phyloP scores from a whole-genome alignment of 768 basidiomycete genomes.

The Pleurotus tuoliensis region DNA sequence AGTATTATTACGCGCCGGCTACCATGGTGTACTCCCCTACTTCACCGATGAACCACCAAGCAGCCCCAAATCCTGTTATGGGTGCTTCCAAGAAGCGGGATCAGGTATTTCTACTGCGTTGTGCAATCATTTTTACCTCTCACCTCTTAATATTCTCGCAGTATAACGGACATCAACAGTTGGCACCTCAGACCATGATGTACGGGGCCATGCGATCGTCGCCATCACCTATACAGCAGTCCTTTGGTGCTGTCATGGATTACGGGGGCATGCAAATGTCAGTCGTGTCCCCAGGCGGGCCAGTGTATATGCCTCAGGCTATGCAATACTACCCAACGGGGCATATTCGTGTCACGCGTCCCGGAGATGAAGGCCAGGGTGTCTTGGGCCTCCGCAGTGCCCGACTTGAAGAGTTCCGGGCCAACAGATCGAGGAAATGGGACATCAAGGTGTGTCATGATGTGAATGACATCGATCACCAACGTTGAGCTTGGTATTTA shows the following conservation, averaged over 20 bases:
- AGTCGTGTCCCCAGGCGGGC: slow-evolving; percentile 38
- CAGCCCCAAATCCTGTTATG: slow-evolving; percentile 39
- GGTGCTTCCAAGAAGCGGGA: slow-evolving; percentile 55
- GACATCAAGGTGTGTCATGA: slow-evolving; percentile 58
- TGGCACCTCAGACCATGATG: slow-evolving; percentile 36
- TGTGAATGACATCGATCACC: not conserved
- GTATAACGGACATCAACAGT: slow-evolving; percentile 46
- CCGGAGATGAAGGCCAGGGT: slow-evolving; percentile 34
- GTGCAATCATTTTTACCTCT: slow-evolving; percentile 7
- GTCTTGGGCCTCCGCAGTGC: slow-evolving; percentile 55
- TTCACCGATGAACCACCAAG: slow-evolving; percentile 42
- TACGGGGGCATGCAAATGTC: slow-evolving; percentile 41
- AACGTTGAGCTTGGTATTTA: slow-evolving; percentile 1
- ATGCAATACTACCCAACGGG: slow-evolving; percentile 31
- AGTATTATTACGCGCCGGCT: slow-evolving; percentile 54
- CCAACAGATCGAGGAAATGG: slow-evolving; percentile 78
- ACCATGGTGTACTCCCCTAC: slow-evolving; percentile 56
- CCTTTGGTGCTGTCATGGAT: slow-evolving; percentile 42
- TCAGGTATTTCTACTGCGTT: slow-evolving; percentile 37
- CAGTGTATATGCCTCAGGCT: slow-evolving; percentile 37
- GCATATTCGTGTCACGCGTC: slow-evolving; percentile 39
- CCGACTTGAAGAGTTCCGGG: slow-evolving; percentile 80
- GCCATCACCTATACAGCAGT: slow-evolving; percentile 38
- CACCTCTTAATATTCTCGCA: slow-evolving; percentile 12
- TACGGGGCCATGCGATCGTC: slow-evolving; percentile 38